Base-by-base conservation (phyloP, 441 rosid species). In the Kokia cookei region DNA sequence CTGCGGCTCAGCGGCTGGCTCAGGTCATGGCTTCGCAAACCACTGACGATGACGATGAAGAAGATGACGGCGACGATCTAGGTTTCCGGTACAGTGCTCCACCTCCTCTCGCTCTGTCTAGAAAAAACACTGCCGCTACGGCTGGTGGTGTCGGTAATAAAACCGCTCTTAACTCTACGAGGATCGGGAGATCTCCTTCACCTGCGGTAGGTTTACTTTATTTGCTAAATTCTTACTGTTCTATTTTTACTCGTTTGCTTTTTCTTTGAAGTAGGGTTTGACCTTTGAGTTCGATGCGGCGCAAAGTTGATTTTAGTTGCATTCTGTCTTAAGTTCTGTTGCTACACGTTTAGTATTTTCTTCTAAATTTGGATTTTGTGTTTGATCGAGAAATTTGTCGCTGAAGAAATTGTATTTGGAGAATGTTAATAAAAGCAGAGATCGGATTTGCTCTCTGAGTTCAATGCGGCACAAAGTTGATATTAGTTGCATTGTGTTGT, bases 11-110 rank as follows among this genome's bases (percentile, higher is more conserved):
- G 83, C 86, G 95, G 10, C 90, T 90, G 32, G 95, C 95, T 73
- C 91, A 90, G 72, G 95, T 90, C 80, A 90, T 90, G 95, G 95
- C 95, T 73, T 90, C 95, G 40, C 95, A 90, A 76, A 88, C 94
- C 17, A 78, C 89, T 54, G 86, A 82, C 58, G 88, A 83, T 43
- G 89, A 86, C 57, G 86, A 81, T 15, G 88, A 87, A 24, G 91
- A 85, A 0, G 85, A 86, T 37, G 88, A 86, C 10, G 89, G 73
- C 53, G 91, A 82, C 79, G 91, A 86, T 75, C 81, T 88, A 77
- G 89, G 88, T 59, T 92, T 93, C 82, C 90, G 97, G 9, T 96
- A 92, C 75, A 89, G 91, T 65, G 98, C 90, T 68, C 97, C 94
- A 79, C 94, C 99, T 63, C 96, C 98, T 45, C 81, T 91, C 2